Conservation (phyloP, 768 basidiomycete species). For the Hysterangium stoloniferum region DNA sequence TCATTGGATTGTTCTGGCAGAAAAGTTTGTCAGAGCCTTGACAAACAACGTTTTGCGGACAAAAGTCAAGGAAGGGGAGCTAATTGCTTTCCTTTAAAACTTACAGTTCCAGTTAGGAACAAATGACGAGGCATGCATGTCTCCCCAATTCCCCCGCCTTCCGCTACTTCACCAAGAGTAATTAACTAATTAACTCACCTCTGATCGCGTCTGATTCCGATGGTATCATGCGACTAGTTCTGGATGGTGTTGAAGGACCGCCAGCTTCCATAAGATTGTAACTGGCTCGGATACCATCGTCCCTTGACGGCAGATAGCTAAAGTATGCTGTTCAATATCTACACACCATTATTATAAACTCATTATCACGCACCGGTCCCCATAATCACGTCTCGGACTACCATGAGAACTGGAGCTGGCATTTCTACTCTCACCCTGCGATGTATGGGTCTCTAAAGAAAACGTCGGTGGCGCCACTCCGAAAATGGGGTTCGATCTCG, state of each 20-base stretch:
- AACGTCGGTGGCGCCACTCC: slow-evolving; percentile 29
- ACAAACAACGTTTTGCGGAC: too few species aligned
- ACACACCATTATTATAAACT: neutral
- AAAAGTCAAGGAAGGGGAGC: too few species aligned
- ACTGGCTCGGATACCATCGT: slow-evolving; percentile 52
- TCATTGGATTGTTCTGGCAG: slow-evolving; percentile 73
- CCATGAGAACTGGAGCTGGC: slow-evolving; percentile 27
- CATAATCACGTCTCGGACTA: slow-evolving; percentile 37
- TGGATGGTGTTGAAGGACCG: slow-evolving; percentile 51
- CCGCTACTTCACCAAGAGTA: slow-evolving; percentile 14
- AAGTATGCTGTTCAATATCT: neutral
- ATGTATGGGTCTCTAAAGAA: slow-evolving; percentile 41
- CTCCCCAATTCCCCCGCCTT: slow-evolving; percentile 11
- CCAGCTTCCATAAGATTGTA: slow-evolving; percentile 53
- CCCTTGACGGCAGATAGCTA: slow-evolving; percentile 59
- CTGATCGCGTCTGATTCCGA: slow-evolving; percentile 71
- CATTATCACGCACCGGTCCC: slow-evolving; percentile 26
- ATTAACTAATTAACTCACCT: slow-evolving; percentile 32
- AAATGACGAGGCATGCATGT: slow-evolving; percentile 13
- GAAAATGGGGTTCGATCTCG: slow-evolving; percentile 48
- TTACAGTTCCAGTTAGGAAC: too few species aligned
- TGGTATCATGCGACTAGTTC: slow-evolving; percentile 49
- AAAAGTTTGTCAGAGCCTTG: slow-evolving; percentile 17
- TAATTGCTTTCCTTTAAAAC: too few species aligned
- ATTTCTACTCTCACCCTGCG: slow-evolving; percentile 43